Evolutionary conservation across 768 basidiomycete species (phyloP).

Genomic region (Phaeolepiota aurea): DNA sequence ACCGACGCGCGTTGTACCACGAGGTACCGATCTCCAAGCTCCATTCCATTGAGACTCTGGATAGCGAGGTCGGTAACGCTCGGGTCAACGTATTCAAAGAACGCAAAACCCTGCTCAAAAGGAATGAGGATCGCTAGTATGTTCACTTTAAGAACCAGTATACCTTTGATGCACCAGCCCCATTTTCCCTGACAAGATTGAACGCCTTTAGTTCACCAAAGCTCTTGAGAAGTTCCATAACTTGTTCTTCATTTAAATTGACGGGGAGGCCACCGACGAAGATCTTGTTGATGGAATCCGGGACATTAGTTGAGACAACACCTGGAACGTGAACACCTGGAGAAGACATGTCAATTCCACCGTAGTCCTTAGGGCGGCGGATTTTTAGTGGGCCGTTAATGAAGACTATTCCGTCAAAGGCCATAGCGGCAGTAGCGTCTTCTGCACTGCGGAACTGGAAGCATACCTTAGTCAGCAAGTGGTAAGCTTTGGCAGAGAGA

Average conservation of each 20-base stretch:
- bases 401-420: conserved; percentile 96
- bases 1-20: conserved; percentile 96
- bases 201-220: conserved; percentile 98
- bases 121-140: conserved; percentile 4
- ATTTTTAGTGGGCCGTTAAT: conserved; percentile 94
- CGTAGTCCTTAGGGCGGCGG: conserved; percentile 95
- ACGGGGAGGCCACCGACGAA: conserved; percentile 95
- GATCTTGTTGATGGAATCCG: conserved; percentile 96
- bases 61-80: conserved; percentile 91
- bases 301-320: conserved; percentile 93
- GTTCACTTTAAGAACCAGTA: not conserved
- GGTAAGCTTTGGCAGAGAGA: not conserved
- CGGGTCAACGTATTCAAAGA: conserved; percentile 95
- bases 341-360: conserved; percentile 60
- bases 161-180: conserved; percentile 84
- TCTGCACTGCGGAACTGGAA: conserved; percentile 93
- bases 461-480: conserved; percentile 6
- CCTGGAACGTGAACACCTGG: conserved; percentile 83
- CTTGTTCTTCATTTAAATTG: conserved; percentile 97
- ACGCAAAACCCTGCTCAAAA: conserved; percentile 81
- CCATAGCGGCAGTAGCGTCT: conserved; percentile 94
- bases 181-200: conserved; percentile 94
- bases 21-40: conserved; percentile 89
- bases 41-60: conserved; percentile 94
- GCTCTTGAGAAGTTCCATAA: conserved; percentile 93